Evolutionary conservation across 2,329 filamentous ascomycete genomes (phyloP), one percentile per base, ranked within the genome.

Genomic region (Celoporthe dispersa): DNA sequence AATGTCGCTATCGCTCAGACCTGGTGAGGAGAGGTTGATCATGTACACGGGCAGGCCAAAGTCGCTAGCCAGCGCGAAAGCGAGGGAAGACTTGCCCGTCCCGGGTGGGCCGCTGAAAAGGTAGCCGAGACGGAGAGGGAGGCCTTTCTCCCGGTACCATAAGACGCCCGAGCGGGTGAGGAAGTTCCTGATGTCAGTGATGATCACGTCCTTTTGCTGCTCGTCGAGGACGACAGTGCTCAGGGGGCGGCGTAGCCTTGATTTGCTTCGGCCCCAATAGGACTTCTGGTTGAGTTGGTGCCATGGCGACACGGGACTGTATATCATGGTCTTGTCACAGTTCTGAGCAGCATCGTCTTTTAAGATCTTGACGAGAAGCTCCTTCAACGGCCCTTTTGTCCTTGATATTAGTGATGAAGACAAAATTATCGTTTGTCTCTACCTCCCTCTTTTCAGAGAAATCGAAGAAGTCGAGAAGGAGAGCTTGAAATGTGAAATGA

Each of bases 31-130:
- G 4, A 71, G 64, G 33, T 71, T 71, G 31, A 71, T 64, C 70
- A 71, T 71, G n/a, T 71, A 69, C 19, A 71, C 64, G 0, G 67
- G 67, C 9, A 71, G 64, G 2, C 70, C 70, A 25, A 71, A 71
- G 12, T 63, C 61, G 39, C 70, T 60, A 2, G 70, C 70, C 25
- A 71, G 51, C 7, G 70, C 70, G 35, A 71, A 71, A 5, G 70
- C 70, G 7, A 71, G 37, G 3, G 67, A 69, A 11, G 67, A 69
- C 62, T 71, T 71, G 7, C 70, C 70, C 25, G 70, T 71, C 2
- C 70, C 70, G 16, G 70, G 70, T 19, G 70, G 70, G 33, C 70
- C 70, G 33, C 59, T 69, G 64, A 71, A 71, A 22, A 71, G 60
- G 55, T 71, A 71, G 5, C 70, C 70, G 6, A 71, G 37, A 4